Evolutionary conservation across 2,329 filamentous ascomycete species (phyloP), one percentile per base, ranked within the genome.

Genomic region (Fusarium proliferatum): DNA sequence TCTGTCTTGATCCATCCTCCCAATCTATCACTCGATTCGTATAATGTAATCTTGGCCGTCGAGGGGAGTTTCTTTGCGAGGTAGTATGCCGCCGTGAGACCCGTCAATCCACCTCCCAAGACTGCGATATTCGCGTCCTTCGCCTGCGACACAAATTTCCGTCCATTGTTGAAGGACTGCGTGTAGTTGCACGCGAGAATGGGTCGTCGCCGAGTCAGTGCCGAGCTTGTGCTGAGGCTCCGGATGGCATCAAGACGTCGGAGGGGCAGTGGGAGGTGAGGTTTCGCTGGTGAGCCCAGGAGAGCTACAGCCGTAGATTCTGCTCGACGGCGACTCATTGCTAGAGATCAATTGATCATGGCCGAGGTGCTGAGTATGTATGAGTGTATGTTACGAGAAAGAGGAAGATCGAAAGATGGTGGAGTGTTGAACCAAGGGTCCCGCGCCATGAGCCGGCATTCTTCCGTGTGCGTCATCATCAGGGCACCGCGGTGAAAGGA

Each of bases 1-100:
- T 91, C 88, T 4, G 93, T 94, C 71, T 90, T 85, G 45, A 98
- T 86, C 95, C 95, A 98, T 51, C 96, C 96, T 48, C 96, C 96
- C 2, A 96, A 81, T 26, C 90, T 87, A 28, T 88, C 80, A 34
- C 86, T 88, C 26, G 88, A 88, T 81, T 99, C 96, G 81, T 94
- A 97, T 15, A 99, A 80, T 0, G 93, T 96, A 77, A 99, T 91
- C 58, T 90, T 90, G 39, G 90, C 87, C 63, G 88, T 86, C 52
- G 81, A 67, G 8, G 91, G 90, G n/a, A 93, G 87, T 77, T 91
- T 86, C 74, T 89, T 89, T 17, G 91, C 86, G 49, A 97, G 86
- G 81, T 94, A 95, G 84, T 94, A 94, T 36, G 94, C 94, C 43
- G 91, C 88, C 41, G 92, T 89, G 53, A 97, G 88, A 57, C 95